Evolutionary conservation across 495 filamentous ascomycete genomes (phyloP).

Genomic region (Talaromyces liani): DNA sequence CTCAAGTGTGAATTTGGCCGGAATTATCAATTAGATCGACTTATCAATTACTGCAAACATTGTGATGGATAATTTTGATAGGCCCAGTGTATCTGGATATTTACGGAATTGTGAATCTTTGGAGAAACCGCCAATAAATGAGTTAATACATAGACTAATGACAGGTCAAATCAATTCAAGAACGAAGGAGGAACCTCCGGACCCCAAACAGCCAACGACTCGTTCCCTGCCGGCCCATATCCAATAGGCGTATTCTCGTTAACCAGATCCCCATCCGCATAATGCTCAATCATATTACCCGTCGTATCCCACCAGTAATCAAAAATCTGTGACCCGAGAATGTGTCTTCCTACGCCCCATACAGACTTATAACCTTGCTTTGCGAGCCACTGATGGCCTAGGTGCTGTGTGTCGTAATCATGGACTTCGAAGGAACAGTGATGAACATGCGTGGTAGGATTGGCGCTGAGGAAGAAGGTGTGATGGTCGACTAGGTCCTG

Average conservation of each 20-base stretch:
- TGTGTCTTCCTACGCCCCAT: constrained; percentile 71
- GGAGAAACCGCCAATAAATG: too few relatives aligned
- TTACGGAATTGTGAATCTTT: too few relatives aligned
- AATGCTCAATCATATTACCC: constrained; percentile 59
- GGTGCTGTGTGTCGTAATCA: constrained; percentile 66
- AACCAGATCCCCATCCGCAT: constrained; percentile 61
- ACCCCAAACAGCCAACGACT: constrained; percentile 19
- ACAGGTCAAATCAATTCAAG: neutral
- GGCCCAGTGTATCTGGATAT: too few relatives aligned
- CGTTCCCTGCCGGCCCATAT: constrained; percentile 12
- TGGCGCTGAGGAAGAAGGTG: constrained; percentile 59
- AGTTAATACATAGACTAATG: too few relatives aligned
- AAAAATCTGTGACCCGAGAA: constrained; percentile 68
- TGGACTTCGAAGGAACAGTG: constrained; percentile 69
- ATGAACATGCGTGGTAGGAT: constrained; percentile 53
- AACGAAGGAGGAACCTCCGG: constrained; percentile 15
- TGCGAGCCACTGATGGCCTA: constrained; percentile 66
- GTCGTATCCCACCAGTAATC: constrained; percentile 67
- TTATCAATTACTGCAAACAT: too few relatives aligned
- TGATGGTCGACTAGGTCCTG: constrained; percentile 60
- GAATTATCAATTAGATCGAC: too few relatives aligned
- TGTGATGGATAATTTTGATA: too few relatives aligned
- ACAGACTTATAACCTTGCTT: constrained; percentile 56
- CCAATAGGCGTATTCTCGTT: constrained; percentile 46
- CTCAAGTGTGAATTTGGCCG: too few relatives aligned